phyloP scores from a whole-genome alignment of 345 rosid species.

The Salix arbutifolia region DNA sequence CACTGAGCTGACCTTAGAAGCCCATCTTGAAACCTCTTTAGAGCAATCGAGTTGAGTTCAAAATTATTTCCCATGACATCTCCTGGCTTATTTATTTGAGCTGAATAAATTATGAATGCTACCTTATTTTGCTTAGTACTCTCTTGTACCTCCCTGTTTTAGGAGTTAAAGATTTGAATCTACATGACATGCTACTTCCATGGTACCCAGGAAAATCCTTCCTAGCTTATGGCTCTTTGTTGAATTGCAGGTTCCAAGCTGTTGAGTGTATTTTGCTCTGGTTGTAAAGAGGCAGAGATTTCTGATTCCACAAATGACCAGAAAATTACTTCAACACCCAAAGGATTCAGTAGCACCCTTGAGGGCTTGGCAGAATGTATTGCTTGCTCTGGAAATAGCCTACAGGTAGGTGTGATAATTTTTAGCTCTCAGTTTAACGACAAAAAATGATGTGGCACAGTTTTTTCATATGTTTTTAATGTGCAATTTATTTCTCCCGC shows the following conservation, averaged over 20 bases:
- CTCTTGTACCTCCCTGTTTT: background rate
- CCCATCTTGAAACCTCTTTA: background rate
- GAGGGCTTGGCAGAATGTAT: constrained; percentile 75
- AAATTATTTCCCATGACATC: background rate
- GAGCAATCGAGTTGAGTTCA: background rate
- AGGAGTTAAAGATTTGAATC: background rate
- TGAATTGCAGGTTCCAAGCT: constrained; percentile 57
- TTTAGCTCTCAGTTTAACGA: background rate
- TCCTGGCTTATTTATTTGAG: background rate
- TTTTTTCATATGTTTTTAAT: background rate
- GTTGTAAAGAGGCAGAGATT: constrained; percentile 28
- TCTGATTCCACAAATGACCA: constrained; percentile 32
- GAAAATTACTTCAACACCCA: constrained; percentile 14
- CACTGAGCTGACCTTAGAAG: background rate
- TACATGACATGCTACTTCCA: background rate
- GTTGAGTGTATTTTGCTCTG: constrained; percentile 47
- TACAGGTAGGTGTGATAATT: constrained; percentile 33
- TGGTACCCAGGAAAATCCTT: background rate
- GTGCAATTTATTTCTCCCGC: background rate
- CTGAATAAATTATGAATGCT: background rate
- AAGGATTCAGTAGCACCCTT: constrained; percentile 40
- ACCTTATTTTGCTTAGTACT: background rate
- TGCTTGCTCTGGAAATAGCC: constrained; percentile 36
- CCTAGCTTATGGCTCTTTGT: constrained; percentile 15
- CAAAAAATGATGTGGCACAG: background rate